Evolutionary conservation across 345 rosid species (phyloP).

Genomic region (Lepidium africanum): DNA sequence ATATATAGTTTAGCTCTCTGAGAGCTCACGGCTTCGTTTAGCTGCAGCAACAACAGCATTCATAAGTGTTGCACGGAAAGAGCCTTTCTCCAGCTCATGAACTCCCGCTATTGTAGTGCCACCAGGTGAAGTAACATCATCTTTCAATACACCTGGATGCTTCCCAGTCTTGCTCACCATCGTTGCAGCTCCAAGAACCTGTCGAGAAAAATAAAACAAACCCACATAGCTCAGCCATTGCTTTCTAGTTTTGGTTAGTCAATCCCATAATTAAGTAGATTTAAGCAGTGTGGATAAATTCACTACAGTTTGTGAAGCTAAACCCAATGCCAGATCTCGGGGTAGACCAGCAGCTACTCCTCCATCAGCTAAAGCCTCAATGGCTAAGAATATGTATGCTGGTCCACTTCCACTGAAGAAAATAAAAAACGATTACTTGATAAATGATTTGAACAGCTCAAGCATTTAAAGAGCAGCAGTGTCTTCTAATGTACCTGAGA

Average conservation of each 20-base stretch:
- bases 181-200: slow-evolving; percentile 93
- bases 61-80: slow-evolving; percentile 75
- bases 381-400: slow-evolving; percentile 75
- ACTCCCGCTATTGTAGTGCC: slow-evolving; percentile 90
- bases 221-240: not conserved
- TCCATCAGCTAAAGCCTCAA: slow-evolving; percentile 96
- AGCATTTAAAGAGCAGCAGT: not conserved
- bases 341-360: slow-evolving; percentile 97
- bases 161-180: slow-evolving; percentile 69
- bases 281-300: not conserved
- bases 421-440: not conserved
- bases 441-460: not conserved
- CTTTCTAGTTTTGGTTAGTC: not conserved
- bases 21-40: slow-evolving; percentile 62
- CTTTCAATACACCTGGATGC: slow-evolving; percentile 90
- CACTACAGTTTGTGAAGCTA: slow-evolving; percentile 89
- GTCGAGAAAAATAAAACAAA: not conserved
- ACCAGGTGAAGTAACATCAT: slow-evolving; percentile 84
- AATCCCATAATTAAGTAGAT: not conserved
- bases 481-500: slow-evolving; percentile 49
- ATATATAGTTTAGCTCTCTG: slow-evolving; percentile 31
- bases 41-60: slow-evolving; percentile 90
- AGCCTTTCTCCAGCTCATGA: slow-evolving; percentile 85
- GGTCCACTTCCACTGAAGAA: slow-evolving; percentile 86
- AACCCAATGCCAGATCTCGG: slow-evolving; percentile 73